Percentiles rank a stretch among this genome's conserved stretches.
phyloP scores from a whole-genome alignment of 768 basidiomycete genomes.

The Hemileccinum impolitum region DNA sequence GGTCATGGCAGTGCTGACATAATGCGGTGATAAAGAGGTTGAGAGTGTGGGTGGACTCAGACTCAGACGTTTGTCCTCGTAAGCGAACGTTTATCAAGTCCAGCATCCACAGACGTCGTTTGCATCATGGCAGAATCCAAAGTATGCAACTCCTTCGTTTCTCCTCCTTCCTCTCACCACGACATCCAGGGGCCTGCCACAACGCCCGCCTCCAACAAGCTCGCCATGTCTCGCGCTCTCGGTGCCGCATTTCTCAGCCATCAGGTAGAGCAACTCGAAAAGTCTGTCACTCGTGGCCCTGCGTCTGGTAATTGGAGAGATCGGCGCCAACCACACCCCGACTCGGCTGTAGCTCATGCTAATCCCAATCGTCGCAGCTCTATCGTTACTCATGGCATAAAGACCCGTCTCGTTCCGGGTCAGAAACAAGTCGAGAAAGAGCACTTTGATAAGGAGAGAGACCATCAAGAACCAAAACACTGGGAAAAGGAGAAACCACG shows the following conservation, averaged over 20 bases:
- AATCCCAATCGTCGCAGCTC: constrained; percentile 18
- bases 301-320: constrained; percentile 63
- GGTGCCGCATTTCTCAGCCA: constrained; percentile 86
- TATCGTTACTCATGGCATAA: constrained; percentile 13
- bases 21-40: constrained; percentile 4
- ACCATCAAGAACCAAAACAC: constrained; percentile 18
- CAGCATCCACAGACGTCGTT: not conserved
- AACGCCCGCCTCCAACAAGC: constrained; percentile 45
- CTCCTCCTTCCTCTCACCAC: not conserved
- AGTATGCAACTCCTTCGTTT: not conserved
- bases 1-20: constrained; percentile 11
- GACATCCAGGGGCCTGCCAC: constrained; percentile 21
- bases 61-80: too few relatives aligned
- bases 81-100: not conserved
- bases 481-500: constrained; percentile 21
- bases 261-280: constrained; percentile 86
- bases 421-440: constrained; percentile 26
- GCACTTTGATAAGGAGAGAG: constrained; percentile 16
- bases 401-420: constrained; percentile 21
- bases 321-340: constrained; percentile 32
- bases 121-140: constrained; percentile 20
- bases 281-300: constrained; percentile 55
- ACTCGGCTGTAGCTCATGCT: constrained; percentile 11
- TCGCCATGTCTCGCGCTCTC: constrained; percentile 83
- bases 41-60: too few relatives aligned